These are phyloP conservation scores for Fusarium longipes DNA, from an alignment of 2,329 filamentous ascomycete species.

Conservation along the genomic window DNA sequence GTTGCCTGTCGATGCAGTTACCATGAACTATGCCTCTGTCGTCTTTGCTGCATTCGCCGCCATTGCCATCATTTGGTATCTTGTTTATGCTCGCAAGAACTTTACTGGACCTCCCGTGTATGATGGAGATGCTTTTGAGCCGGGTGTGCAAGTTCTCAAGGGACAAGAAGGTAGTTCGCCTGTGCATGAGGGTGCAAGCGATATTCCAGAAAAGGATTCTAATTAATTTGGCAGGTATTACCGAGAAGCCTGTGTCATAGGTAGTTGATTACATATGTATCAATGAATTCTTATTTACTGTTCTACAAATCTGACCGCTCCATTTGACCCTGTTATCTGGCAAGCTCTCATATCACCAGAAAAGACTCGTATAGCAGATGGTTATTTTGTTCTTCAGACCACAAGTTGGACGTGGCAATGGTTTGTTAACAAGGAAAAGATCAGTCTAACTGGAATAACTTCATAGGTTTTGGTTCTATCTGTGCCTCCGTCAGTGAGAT, in stretches of 20 bases:
- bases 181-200: slow-evolving; percentile 12
- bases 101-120: slow-evolving; percentile 66
- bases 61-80: slow-evolving; percentile 72
- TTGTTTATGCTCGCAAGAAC: slow-evolving; percentile 69
- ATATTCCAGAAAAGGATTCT: slow-evolving; percentile 33
- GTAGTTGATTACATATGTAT: slow-evolving; percentile 17
- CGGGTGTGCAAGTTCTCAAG: slow-evolving; percentile 37
- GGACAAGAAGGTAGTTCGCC: slow-evolving; percentile 22
- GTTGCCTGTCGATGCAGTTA: slow-evolving; percentile 64
- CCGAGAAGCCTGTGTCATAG: slow-evolving; percentile 14
- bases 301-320: neutral
- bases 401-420: too few species aligned
- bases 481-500: neutral
- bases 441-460: neutral
- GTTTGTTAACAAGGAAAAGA: neutral
- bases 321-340: neutral
- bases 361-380: neutral
- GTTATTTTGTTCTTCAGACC: neutral
- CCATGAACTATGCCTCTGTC: slow-evolving; percentile 75
- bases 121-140: slow-evolving; percentile 15
- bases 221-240: slow-evolving; percentile 18
- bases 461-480: neutral
- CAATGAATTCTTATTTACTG: slow-evolving; percentile 14
- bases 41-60: slow-evolving; percentile 72
- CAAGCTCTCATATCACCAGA: neutral